Conservation (phyloP, 148 eudicot genomes). For the Chenopodium formosanum region DNA sequence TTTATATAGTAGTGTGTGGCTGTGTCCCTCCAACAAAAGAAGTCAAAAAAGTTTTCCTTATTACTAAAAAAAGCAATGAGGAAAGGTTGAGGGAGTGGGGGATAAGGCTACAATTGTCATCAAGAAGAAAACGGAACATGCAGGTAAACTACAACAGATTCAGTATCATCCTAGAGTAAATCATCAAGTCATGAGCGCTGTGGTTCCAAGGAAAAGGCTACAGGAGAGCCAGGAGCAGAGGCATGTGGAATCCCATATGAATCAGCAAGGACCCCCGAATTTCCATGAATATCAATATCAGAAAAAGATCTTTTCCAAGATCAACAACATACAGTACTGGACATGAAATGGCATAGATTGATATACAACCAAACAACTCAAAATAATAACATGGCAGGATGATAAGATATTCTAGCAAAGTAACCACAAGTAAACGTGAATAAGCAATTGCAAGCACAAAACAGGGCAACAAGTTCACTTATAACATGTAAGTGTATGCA, state of each 20-base stretch:
- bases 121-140: not conserved
- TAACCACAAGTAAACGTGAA: not conserved
- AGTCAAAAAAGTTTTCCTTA: too few relatives aligned
- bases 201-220: too few relatives aligned
- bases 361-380: not conserved
- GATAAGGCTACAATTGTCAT: not conserved
- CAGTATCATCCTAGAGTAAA: not conserved
- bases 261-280: too few relatives aligned
- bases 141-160: not conserved
- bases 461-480: not conserved
- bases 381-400: not conserved
- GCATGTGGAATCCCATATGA: too few relatives aligned
- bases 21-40: not conserved
- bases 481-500: not conserved
- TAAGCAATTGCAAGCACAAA: not conserved
- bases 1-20: too few relatives aligned
- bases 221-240: too few relatives aligned
- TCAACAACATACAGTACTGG: not conserved
- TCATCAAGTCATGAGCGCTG: not conserved
- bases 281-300: too few relatives aligned
- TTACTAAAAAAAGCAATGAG: too few relatives aligned
- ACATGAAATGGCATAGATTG: slow-evolving; percentile 2
- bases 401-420: not conserved
- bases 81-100: not conserved
- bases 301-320: not conserved